These are phyloP conservation scores for Calonectria hawksworthii DNA, from an alignment of 2,329 filamentous ascomycete species.

Conservation along the genomic window DNA sequence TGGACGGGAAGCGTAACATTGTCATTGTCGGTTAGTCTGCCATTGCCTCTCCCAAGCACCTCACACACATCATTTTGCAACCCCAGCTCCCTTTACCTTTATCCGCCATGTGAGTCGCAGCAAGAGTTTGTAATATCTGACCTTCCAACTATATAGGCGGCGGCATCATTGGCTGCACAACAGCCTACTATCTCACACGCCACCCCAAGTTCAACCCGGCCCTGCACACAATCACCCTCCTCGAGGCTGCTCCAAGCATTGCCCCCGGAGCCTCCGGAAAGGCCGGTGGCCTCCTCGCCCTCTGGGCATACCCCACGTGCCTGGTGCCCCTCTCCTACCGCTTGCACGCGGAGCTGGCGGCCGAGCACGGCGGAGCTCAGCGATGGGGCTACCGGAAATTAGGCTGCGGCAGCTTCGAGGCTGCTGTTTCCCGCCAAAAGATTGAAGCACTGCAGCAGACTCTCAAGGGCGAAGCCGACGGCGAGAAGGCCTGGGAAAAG, in stretches of 20 bases:
- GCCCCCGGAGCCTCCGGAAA: conserved; percentile 96
- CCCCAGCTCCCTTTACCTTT: not conserved
- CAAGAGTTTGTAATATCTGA: conserved; percentile 27
- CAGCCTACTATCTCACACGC: conserved; percentile 90
- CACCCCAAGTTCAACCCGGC: conserved; percentile 84
- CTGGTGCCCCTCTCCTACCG: conserved; percentile 89
- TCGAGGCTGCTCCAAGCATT: conserved; percentile 86
- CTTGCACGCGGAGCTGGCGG: conserved; percentile 86
- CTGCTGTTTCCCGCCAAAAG: conserved; percentile 54
- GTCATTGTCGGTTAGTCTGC: conserved; percentile 63
- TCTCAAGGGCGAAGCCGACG: conserved; percentile 24
- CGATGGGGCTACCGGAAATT: conserved; percentile 90
- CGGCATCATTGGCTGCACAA: conserved; percentile 92
- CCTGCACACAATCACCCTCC: conserved; percentile 83
- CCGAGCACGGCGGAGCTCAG: conserved; percentile 82
- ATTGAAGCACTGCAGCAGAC: conserved; percentile 48
- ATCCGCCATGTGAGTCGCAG: not conserved
- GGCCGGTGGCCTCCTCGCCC: conserved; percentile 88
- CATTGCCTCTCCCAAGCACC: not conserved
- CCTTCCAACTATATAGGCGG: conserved; percentile 70
- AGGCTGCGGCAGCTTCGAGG: conserved; percentile 74
- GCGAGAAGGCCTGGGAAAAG: conserved; percentile 69
- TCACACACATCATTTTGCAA: conserved; percentile 1
- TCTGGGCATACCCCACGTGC: conserved; percentile 90
- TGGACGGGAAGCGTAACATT: conserved; percentile 59